Base-by-base conservation (phyloP, 176 grass and related monocot genomes). In the Bromus sterilis region DNA sequence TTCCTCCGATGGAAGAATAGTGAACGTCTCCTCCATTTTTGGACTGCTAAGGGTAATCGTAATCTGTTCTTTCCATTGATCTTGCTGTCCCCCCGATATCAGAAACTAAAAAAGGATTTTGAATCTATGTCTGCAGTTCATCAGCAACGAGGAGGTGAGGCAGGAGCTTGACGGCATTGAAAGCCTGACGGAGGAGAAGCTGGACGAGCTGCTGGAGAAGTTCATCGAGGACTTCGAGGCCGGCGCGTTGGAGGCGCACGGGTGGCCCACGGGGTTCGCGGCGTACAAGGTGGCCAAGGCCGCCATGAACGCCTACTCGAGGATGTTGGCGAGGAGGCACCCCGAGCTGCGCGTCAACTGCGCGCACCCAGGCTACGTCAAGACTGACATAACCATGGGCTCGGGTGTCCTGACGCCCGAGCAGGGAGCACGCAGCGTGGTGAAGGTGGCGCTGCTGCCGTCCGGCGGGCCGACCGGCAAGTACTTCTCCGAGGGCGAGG, bases 251-350 rank as follows among this genome's bases (percentile, higher is more conserved):
- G 53, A 34, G 35, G 57, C 21, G 53, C 83, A 56, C n/a, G 80
- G 81, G 6, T 91, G 87, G 87, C 89, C 89, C 0, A 46, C 29
- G 8, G 18, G 0, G 5, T 31, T 28, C 30, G 25, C 87, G 7
- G 86, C 89, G 7, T 94, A 94, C 77, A 87, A 24, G 51, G 48
- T 91, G 35, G 72, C 86, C 29, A 94, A 94, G 76, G 51, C 36
- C 23, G 66, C 81, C 13, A 3, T 89, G 73, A 79, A 84, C 76
- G 84, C 89, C 25, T 87, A 94, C 81, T 66, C 84, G 28, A 87
- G 89, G 81, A 55, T 94, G 34, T 33, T 94, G 9, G 91, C 91
- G 9, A 72, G 70, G 70, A 74, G 11, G 75, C 63, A 75, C 9
- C 85, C 79, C 2, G 62, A n/a, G 23, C 66, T 90, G 39, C 71